These are phyloP conservation scores for Aechmea fasciata DNA, from an alignment of 176 grass and related monocot genomes.

Conservation along the genomic window DNA sequence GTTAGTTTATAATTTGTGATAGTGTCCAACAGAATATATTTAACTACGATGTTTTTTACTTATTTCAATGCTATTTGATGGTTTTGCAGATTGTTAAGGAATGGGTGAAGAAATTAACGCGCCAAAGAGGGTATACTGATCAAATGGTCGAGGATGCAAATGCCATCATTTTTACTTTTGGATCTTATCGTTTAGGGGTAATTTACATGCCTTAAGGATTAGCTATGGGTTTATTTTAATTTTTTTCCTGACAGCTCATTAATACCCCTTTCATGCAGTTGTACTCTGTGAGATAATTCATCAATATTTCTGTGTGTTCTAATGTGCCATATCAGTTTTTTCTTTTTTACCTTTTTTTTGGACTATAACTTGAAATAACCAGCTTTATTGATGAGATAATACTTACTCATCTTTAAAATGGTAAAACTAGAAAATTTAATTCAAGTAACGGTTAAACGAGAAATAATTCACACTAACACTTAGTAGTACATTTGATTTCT, in stretches of 20 bases:
- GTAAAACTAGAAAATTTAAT: no score
- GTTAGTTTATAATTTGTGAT: no score
- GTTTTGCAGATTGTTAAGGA: constrained; percentile 59
- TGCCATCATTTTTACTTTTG: constrained; percentile 90
- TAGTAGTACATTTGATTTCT: background rate
- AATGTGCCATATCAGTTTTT: no score
- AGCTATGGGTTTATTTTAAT: background rate
- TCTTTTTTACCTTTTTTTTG: no score
- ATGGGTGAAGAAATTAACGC: constrained; percentile 87
- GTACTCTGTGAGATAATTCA: no score
- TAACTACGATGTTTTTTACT: background rate
- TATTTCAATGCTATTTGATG: constrained; percentile 5
- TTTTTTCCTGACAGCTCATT: background rate
- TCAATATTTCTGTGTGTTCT: no score
- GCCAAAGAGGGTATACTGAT: constrained; percentile 80
- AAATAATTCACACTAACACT: background rate
- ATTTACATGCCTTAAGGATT: background rate
- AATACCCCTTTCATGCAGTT: background rate
- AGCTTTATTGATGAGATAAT: background rate
- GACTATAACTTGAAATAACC: background rate
- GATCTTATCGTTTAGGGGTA: constrained; percentile 92
- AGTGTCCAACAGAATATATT: background rate
- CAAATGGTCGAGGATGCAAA: constrained; percentile 91
- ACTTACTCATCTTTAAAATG: background rate
- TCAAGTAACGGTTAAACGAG: no score